Evolutionary conservation across 306 rosid genomes (phyloP).

Genomic region (Dalbergia cochinchinensis): DNA sequence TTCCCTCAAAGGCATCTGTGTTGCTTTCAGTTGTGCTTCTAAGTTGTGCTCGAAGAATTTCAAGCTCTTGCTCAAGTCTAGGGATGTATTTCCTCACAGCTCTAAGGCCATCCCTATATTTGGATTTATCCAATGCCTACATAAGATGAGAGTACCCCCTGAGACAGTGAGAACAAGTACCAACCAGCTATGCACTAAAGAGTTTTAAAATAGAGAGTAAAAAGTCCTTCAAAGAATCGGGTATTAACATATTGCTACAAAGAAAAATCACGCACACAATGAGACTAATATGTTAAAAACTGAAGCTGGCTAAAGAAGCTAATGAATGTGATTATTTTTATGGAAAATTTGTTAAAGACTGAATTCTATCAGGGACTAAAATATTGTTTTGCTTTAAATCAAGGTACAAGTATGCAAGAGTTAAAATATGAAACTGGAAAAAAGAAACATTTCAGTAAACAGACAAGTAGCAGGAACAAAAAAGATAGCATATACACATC

Average conservation of each 20-base stretch:
- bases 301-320: too few relatives aligned
- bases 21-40: slow-evolving; percentile 52
- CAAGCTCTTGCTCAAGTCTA: slow-evolving; percentile 81
- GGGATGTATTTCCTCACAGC: slow-evolving; percentile 88
- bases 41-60: slow-evolving; percentile 76
- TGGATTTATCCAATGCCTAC: slow-evolving; percentile 98
- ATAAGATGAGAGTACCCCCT: slow-evolving; percentile 31
- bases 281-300: too few relatives aligned
- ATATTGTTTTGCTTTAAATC: neutral
- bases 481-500: neutral
- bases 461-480: slow-evolving; percentile 29
- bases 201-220: neutral
- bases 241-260: too few relatives aligned
- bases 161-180: slow-evolving; percentile 29
- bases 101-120: slow-evolving; percentile 83
- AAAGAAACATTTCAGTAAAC: neutral
- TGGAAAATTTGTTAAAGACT: too few relatives aligned
- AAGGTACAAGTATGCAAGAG: neutral
- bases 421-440: slow-evolving; percentile 3
- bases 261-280: too few relatives aligned
- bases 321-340: too few relatives aligned
- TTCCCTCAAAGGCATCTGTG: slow-evolving; percentile 50
- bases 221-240: too few relatives aligned
- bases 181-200: neutral
- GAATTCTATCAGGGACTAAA: too few relatives aligned